Percentiles rank a stretch among this genome's conserved stretches.
phyloP scores from a whole-genome alignment of 2,329 filamentous ascomycete species.

The Phialophora verrucosa region DNA sequence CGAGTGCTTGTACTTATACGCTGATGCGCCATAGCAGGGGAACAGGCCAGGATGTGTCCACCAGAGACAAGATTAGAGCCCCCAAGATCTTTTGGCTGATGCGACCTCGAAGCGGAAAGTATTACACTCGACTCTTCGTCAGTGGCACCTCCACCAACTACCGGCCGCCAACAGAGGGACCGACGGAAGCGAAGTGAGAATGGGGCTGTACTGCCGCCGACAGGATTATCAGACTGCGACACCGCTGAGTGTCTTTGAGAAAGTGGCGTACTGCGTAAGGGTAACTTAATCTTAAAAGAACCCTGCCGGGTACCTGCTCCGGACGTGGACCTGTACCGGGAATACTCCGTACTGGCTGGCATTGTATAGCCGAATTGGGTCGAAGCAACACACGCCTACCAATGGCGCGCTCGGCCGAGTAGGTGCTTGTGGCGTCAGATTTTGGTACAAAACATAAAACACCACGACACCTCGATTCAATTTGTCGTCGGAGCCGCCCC shows the following conservation, averaged over 20 bases:
- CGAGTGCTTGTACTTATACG: conserved; percentile 6
- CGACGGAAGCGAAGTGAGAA: not conserved
- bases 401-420: not conserved
- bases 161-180: not conserved
- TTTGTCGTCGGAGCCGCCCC: not conserved
- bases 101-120: not conserved
- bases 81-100: conserved; percentile 1
- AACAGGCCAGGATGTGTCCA: not conserved
- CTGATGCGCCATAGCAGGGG: not conserved
- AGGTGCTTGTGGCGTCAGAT: not conserved
- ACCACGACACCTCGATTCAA: conserved; percentile 3
- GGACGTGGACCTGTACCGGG: not conserved
- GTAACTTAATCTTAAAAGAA: not conserved
- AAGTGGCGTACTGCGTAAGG: not conserved
- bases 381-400: not conserved
- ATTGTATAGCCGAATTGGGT: not conserved
- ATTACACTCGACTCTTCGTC: not conserved
- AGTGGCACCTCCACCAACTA: not conserved
- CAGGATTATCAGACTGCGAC: not conserved
- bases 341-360: not conserved
- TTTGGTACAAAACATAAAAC: not conserved
- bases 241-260: not conserved
- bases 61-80: not conserved
- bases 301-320: not conserved
- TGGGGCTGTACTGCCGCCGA: not conserved